Evolutionary conservation across 495 filamentous ascomycete species (phyloP), one percentile per base, ranked within the genome.

Genomic region (Podospora pseudopauciseta): DNA sequence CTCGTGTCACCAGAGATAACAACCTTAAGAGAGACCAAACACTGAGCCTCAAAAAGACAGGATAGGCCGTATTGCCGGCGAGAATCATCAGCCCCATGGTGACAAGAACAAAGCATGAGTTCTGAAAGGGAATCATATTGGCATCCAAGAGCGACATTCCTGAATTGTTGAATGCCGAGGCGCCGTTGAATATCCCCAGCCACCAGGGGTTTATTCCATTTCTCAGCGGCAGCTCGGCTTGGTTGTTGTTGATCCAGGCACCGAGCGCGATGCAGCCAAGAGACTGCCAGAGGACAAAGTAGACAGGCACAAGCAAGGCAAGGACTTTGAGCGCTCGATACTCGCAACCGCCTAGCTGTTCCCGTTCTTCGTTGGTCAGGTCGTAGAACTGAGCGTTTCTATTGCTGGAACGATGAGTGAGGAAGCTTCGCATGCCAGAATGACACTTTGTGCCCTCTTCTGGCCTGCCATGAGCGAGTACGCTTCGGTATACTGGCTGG

Each of bases 91-190:
- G 75, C 44, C 85, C 85, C 87, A 94, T 90, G 16, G 89, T 90
- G 20, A 96, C 77, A 13, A 97, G 82, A 7, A 92, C 85, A 73
- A 92, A 96, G 75, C 85, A 78, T 5, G 84, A 82, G 1, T 78
- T 80, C 73, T 90, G 85, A 72, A 90, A 92, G 1, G 88, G 86
- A 5, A 86, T 84, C 89, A 96, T 92, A 70, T 96, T 96, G 20
- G 85, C 81, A 76, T 96, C 92, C 56, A 97, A 77, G 39, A 97
- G 85, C 20, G 87, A 87, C 92, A 97, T 94, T 23, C 93, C 93
- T 23, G 86, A 90, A 74, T 96, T 97, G 71, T 91, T 93, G 77
- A 97, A 97, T 3, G 91, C 93, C 62, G 89, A 92, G 18, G 87
- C 81, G 54, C 85, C 84, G 71, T 90, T 88, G 78, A 92, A 92